A percentile compares a stretch with the other conserved stretches of the same genome.
Evolutionary conservation across 306 rosid species (phyloP).

Genomic region (Trichosanthes truncata): DNA sequence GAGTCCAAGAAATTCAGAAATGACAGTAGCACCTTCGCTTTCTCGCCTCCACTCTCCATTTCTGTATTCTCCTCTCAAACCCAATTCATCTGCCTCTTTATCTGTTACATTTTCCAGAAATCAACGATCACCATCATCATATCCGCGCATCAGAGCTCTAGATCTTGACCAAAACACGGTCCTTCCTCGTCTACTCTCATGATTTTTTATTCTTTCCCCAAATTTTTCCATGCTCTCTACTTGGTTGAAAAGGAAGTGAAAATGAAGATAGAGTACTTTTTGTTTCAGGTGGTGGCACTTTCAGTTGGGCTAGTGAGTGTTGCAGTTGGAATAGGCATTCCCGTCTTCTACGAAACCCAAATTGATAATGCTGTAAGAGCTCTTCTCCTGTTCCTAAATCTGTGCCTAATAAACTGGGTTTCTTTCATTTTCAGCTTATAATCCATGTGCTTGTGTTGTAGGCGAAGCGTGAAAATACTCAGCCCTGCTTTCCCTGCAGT

Average conservation of each 20-base stretch:
- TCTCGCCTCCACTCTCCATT: slow-evolving; percentile 56
- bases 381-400: neutral
- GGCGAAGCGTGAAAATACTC: slow-evolving; percentile 88
- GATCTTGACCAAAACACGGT: slow-evolving; percentile 96
- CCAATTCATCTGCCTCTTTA: slow-evolving; percentile 14
- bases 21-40: slow-evolving; percentile 48
- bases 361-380: slow-evolving; percentile 71
- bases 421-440: neutral
- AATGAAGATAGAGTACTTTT: neutral
- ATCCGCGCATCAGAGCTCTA: slow-evolving; percentile 69
- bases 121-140: slow-evolving; percentile 47
- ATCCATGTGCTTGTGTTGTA: slow-evolving; percentile 24
- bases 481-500: slow-evolving; percentile 90
- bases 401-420: neutral
- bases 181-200: neutral
- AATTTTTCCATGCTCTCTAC: neutral
- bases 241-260: neutral
- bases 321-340: slow-evolving; percentile 77
- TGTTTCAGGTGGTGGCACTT: slow-evolving; percentile 68
- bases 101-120: slow-evolving; percentile 17
- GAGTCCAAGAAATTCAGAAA: slow-evolving; percentile 20
- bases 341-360: slow-evolving; percentile 80
- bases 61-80: slow-evolving; percentile 51
- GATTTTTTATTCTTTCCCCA: neutral
- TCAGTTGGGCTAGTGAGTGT: slow-evolving; percentile 73